These are phyloP conservation scores for Sarocladium strictum DNA, from an alignment of 2,329 filamentous ascomycete genomes.

Conservation along the genomic window DNA sequence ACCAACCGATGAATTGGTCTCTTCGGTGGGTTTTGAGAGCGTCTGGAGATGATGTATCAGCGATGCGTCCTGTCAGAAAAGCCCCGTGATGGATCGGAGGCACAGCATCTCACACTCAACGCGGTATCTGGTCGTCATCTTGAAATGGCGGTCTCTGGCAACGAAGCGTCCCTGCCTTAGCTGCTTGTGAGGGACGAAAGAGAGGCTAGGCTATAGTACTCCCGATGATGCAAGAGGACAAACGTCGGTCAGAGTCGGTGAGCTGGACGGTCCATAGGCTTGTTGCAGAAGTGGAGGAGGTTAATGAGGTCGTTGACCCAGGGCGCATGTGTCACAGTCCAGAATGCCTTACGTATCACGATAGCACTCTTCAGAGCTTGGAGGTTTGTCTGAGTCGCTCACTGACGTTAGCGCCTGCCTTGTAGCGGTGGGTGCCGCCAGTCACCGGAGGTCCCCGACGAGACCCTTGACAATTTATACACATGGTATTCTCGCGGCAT, in stretches of 20 bases:
- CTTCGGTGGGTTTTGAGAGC: conserved; percentile 76
- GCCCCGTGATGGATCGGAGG: too few relatives aligned
- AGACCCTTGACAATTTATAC: background rate
- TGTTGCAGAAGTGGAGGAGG: background rate
- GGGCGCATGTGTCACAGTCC: background rate
- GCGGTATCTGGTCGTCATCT: conserved; percentile 59
- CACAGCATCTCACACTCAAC: conserved; percentile 76
- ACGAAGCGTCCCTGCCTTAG: background rate
- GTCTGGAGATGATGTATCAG: conserved; percentile 37
- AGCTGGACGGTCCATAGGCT: background rate
- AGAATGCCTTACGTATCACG: background rate
- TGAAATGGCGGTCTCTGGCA: conserved; percentile 8
- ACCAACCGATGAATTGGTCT: conserved; percentile 76
- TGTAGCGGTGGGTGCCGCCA: background rate
- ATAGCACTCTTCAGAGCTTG: background rate
- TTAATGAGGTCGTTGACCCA: background rate
- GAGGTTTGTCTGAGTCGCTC: background rate
- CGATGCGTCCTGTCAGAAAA: too few relatives aligned
- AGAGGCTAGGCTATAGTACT: background rate
- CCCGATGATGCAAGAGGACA: too few relatives aligned
- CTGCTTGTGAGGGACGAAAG: background rate
- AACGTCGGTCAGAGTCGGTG: background rate
- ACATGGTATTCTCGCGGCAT: too few relatives aligned
- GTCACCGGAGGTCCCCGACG: background rate
- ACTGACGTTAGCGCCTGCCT: background rate